These are phyloP conservation scores for Globisporangium cederbergense DNA, from an alignment of 352 stramenopile genomes.

Conservation along the genomic window DNA sequence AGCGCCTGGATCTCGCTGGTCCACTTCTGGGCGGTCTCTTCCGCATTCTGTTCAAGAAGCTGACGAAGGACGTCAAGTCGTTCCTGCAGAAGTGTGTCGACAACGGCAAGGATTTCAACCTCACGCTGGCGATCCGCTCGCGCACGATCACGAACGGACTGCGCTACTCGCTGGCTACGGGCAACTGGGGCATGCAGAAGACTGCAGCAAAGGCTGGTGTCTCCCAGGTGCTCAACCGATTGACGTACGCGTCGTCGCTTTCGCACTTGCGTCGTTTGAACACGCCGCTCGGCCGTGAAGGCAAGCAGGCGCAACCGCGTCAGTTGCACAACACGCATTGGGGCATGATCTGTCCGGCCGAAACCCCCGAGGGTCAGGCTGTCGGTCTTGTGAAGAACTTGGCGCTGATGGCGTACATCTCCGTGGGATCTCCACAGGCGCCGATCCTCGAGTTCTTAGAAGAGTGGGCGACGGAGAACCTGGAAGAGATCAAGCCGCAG, in stretches of 20 bases:
- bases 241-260: slow-evolving; percentile 98
- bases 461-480: slow-evolving; percentile 98
- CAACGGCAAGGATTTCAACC: slow-evolving; percentile 95
- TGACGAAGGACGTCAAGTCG: slow-evolving; percentile 98
- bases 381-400: slow-evolving; percentile 98
- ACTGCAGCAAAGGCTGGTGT: slow-evolving; percentile 96
- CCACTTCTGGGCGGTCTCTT: slow-evolving; percentile 97
- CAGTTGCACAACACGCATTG: slow-evolving; percentile 99
- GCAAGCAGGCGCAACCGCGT: slow-evolving; percentile 98
- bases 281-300: slow-evolving; percentile 97
- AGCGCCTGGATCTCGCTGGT: slow-evolving; percentile 98
- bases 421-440: slow-evolving; percentile 89
- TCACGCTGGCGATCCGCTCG: slow-evolving; percentile 96
- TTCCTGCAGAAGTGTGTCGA: slow-evolving; percentile 91
- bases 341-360: slow-evolving; percentile 98
- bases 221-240: slow-evolving; percentile 98
- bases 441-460: slow-evolving; percentile 98
- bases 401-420: slow-evolving; percentile 99
- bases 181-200: slow-evolving; percentile 98
- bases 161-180: slow-evolving; percentile 98
- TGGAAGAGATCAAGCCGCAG: slow-evolving; percentile 96
- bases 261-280: slow-evolving; percentile 99
- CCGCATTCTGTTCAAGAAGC: slow-evolving; percentile 97
- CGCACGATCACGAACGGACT: slow-evolving; percentile 98
- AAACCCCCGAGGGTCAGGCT: slow-evolving; percentile 95